Conservation (phyloP, 352 stramenopile genomes). For the Blastocystis sp. region DNA sequence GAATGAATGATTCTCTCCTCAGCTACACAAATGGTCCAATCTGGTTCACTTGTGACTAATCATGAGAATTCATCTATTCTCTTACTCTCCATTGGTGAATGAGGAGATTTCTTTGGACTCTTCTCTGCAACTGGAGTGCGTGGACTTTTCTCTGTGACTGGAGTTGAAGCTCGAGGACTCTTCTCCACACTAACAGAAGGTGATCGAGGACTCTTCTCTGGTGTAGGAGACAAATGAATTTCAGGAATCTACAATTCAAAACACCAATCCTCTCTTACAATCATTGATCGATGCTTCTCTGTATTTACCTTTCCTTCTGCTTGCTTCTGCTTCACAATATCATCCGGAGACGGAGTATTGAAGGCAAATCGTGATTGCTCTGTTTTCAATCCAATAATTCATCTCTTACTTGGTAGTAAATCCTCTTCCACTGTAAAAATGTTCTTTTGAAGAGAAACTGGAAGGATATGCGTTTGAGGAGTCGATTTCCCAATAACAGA, state of each 20-base stretch:
- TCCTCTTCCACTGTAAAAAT: not conserved
- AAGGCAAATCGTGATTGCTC: slow-evolving; percentile 24
- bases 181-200: no score
- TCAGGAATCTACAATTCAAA: not conserved
- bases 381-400: not conserved
- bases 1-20: not conserved
- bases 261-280: not conserved
- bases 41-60: slow-evolving; percentile 8
- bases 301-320: not conserved
- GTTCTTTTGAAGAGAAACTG: not conserved
- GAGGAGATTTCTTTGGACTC: slow-evolving; percentile 6
- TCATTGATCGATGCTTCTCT: not conserved
- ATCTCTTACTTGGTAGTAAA: not conserved
- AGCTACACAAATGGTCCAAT: not conserved
- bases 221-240: not conserved
- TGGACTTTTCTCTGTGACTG: not conserved
- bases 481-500: not conserved
- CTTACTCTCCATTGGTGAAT: not conserved
- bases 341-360: slow-evolving; percentile 27
- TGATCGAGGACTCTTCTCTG: no score
- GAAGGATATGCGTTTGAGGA: not conserved
- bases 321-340: slow-evolving; percentile 5
- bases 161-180: no score
- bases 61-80: not conserved
- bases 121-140: not conserved